Conservation (phyloP, 192 early-diverging fungal genomes). For the Haplosporangium gracile region DNA sequence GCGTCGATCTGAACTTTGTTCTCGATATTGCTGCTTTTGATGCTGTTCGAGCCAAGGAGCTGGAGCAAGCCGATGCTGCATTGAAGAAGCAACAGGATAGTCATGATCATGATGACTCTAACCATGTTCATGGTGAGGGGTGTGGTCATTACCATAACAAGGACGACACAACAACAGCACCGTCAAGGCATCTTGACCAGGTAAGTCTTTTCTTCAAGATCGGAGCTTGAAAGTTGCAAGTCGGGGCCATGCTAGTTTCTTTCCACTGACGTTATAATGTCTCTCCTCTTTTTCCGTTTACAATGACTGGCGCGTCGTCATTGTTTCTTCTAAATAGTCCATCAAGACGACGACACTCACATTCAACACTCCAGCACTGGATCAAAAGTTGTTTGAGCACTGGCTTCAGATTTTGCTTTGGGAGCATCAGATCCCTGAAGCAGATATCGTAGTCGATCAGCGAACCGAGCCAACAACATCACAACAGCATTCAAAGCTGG, state of each 20-base stretch:
- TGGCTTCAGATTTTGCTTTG: slow-evolving; percentile 85
- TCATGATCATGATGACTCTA: slow-evolving; percentile 31
- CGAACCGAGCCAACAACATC: neutral
- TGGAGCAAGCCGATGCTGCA: slow-evolving; percentile 27
- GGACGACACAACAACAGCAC: neutral
- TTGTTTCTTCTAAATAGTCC: slow-evolving; percentile 64
- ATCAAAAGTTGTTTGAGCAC: slow-evolving; percentile 60
- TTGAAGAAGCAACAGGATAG: slow-evolving; percentile 13
- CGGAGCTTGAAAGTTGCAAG: neutral
- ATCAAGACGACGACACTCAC: slow-evolving; percentile 63
- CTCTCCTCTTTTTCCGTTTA: slow-evolving; percentile 47
- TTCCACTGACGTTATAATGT: neutral
- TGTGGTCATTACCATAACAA: slow-evolving; percentile 23
- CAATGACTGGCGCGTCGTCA: slow-evolving; percentile 19
- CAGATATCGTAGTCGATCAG: neutral
- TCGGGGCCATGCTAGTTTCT: neutral
- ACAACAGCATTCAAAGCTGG: slow-evolving; percentile 40
- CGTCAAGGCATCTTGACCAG: slow-evolving; percentile 38
- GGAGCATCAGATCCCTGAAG: slow-evolving; percentile 68
- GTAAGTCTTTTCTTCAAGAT: slow-evolving; percentile 16
- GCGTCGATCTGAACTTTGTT: slow-evolving; percentile 63
- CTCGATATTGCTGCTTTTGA: slow-evolving; percentile 67
- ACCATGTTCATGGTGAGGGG: slow-evolving; percentile 41
- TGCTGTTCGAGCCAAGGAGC: slow-evolving; percentile 49
- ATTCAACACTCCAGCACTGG: slow-evolving; percentile 66